These are phyloP conservation scores for Smittium mucronatum DNA, from an alignment of 371 early-diverging fungal genomes.

Conservation along the genomic window DNA sequence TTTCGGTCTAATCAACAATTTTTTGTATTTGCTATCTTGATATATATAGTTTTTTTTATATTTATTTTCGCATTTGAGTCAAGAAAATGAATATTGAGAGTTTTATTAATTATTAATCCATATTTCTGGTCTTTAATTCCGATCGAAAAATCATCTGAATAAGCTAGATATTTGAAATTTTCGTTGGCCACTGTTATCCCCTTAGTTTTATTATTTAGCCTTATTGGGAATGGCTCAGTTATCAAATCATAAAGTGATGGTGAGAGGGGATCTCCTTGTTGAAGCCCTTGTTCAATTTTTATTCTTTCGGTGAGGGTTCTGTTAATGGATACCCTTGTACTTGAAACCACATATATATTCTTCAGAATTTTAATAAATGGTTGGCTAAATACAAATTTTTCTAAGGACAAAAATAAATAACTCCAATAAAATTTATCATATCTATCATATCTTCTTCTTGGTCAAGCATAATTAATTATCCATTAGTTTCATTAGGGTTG, in stretches of 20 bases:
- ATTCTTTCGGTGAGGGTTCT: constrained; percentile 2
- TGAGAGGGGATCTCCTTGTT: constrained; percentile 16
- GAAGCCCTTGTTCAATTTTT: constrained; percentile 10
- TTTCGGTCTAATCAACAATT: neutral
- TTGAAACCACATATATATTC: neutral
- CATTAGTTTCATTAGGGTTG: neutral
- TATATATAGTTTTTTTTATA: neutral
- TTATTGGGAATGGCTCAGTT: constrained; percentile 12
- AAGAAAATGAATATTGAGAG: constrained; percentile 1
- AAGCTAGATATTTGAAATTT: constrained; percentile 1
- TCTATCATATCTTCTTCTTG: constrained; percentile 9
- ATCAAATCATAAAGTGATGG: constrained; percentile 14
- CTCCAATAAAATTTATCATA: constrained; percentile 6
- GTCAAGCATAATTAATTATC: constrained; percentile 1
- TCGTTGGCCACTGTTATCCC: constrained; percentile 1
- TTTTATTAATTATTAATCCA: neutral
- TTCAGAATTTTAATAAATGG: neutral
- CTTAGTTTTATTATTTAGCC: neutral
- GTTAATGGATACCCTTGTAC: constrained; percentile 1
- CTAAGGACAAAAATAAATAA: constrained; percentile 2
- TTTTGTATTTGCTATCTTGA: neutral
- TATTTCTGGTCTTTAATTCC: neutral
- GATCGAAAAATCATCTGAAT: constrained; percentile 14
- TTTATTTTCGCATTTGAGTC: constrained; percentile 8
- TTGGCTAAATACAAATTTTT: neutral